Evolutionary conservation across 73 alveolate species (phyloP).

Genomic region (Stentor coeruleus): DNA sequence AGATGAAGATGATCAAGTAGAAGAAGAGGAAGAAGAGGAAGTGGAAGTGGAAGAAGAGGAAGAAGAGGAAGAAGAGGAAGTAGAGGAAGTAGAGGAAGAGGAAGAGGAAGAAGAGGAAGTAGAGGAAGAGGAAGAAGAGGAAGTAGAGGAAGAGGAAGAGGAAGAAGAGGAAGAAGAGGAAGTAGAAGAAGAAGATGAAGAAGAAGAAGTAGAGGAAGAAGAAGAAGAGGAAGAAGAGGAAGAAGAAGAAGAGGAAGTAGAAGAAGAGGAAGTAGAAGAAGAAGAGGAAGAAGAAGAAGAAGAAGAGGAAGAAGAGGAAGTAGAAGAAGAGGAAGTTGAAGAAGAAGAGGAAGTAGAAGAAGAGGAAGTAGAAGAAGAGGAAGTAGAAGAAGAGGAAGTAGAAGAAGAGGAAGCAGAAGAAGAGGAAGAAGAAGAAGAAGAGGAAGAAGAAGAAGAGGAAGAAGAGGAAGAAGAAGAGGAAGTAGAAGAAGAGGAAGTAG

Average conservation of each 20-base stretch:
- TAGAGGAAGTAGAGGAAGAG: neutral
- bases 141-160: neutral
- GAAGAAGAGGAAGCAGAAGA: neutral
- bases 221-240: too few species aligned
- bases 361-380: neutral
- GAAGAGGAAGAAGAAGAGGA: neutral
- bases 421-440: neutral
- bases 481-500: neutral
- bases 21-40: slow-evolving; percentile 8
- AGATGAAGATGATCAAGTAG: neutral
- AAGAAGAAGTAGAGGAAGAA: too few species aligned
- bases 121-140: neutral
- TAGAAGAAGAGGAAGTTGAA: neutral
- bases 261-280: too few species aligned
- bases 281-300: too few species aligned
- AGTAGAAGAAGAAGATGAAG: too few species aligned
- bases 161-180: slow-evolving; percentile 4
- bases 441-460: neutral
- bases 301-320: too few species aligned
- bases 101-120: neutral
- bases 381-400: neutral
- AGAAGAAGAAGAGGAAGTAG: too few species aligned
- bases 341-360: neutral
- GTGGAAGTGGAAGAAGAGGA: neutral
- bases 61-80: slow-evolving; percentile 5